phyloP scores from a whole-genome alignment of 2,329 filamentous ascomycete genomes.

The Anisogramma anomala region DNA sequence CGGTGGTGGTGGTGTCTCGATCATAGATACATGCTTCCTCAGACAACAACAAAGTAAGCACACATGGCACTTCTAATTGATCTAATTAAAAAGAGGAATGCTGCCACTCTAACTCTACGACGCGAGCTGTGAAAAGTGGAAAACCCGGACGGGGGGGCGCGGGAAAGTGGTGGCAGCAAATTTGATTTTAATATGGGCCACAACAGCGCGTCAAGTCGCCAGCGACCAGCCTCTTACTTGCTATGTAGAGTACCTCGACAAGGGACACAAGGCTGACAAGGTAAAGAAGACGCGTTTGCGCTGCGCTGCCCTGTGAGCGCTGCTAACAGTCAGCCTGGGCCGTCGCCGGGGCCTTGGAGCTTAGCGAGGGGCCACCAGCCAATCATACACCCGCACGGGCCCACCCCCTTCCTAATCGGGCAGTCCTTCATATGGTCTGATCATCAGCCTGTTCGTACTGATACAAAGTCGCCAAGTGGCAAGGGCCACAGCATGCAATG shows the following conservation, averaged over 20 bases:
- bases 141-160: neutral
- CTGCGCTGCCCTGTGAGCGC: too few relatives aligned
- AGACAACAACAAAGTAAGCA: neutral
- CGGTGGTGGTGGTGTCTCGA: neutral
- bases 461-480: neutral
- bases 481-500: too few relatives aligned
- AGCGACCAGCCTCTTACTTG: slow-evolving; percentile 3
- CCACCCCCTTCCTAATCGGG: slow-evolving; percentile 1
- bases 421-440: too few relatives aligned
- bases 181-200: slow-evolving; percentile 12
- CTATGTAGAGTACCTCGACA: neutral
- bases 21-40: slow-evolving; percentile 3
- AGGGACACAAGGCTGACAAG: too few relatives aligned
- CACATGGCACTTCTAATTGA: slow-evolving; percentile 6
- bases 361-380: neutral
- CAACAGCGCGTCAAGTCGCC: neutral
- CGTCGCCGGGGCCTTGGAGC: too few relatives aligned
- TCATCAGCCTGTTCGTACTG: too few relatives aligned
- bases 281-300: too few relatives aligned
- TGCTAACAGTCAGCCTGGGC: too few relatives aligned
- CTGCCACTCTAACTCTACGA: neutral
- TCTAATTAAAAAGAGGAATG: slow-evolving; percentile 4
- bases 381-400: neutral
- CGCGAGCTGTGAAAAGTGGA: slow-evolving; percentile 2
- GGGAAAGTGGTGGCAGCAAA: slow-evolving; percentile 4